Evolutionary conservation across 306 rosid species (phyloP).

Genomic region (peach (Prunus persica)): DNA sequence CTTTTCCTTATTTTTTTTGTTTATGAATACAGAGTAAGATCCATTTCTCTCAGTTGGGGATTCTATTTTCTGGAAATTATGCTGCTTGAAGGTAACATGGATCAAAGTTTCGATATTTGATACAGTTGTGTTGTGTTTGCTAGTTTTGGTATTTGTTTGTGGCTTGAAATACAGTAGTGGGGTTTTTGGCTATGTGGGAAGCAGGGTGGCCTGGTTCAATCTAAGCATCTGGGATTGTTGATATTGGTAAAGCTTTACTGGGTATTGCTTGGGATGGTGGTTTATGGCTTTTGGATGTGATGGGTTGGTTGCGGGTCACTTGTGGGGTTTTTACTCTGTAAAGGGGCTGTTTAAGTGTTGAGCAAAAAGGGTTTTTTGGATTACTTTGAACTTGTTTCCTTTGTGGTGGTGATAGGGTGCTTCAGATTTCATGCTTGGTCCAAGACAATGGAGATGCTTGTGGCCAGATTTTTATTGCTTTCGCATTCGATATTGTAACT

Average conservation of each 20-base stretch:
- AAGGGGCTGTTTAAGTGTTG: conserved; percentile 14
- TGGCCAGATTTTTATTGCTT: conserved; percentile 51
- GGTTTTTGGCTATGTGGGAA: conserved; percentile 25
- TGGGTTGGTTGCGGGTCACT: conserved; percentile 21
- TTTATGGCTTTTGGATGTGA: conserved; percentile 42
- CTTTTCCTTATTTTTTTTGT: conserved; percentile 23
- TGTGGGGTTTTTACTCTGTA: conserved; percentile 24
- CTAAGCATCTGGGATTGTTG: conserved; percentile 47
- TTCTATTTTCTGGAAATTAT: conserved; percentile 17
- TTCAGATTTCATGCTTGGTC: conserved; percentile 60
- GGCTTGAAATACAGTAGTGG: conserved; percentile 30
- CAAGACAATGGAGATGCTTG: conserved; percentile 64
- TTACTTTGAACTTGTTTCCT: conserved; percentile 27
- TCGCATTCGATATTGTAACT: conserved; percentile 38
- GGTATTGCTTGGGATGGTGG: conserved; percentile 36
- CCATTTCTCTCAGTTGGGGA: conserved; percentile 37
- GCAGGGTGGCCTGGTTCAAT: conserved; percentile 32
- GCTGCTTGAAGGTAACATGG: conserved; percentile 33
- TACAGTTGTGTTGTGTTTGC: conserved; percentile 19
- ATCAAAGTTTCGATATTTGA: conserved; percentile 35
- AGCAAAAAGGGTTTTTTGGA: conserved; percentile 28
- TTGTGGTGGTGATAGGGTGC: conserved; percentile 32
- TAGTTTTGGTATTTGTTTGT: conserved; percentile 26
- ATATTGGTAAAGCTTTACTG: conserved; percentile 32
- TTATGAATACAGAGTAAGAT: conserved; percentile 35